These are phyloP conservation scores for Penicillium sp. DNA, from an alignment of 2,329 filamentous ascomycete genomes.

Conservation along the genomic window DNA sequence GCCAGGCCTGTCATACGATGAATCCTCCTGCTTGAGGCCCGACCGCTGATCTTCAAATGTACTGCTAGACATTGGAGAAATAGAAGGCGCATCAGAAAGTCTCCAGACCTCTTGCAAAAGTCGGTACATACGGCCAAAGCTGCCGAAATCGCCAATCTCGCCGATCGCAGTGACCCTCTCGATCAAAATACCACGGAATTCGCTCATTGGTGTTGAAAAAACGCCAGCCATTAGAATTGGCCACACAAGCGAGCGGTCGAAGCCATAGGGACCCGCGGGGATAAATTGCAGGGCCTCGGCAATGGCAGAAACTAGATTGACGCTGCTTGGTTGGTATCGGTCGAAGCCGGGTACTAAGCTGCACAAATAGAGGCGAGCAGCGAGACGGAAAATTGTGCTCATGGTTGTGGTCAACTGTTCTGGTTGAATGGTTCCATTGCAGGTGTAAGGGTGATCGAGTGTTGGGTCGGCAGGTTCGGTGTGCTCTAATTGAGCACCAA, in stretches of 20 bases:
- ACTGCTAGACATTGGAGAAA: neutral
- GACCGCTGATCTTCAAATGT: neutral
- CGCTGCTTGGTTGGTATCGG: constrained; percentile 72
- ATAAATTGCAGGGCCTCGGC: constrained; percentile 78
- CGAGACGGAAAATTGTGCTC: constrained; percentile 86
- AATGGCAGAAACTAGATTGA: constrained; percentile 78
- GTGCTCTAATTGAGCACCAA: constrained; percentile 82
- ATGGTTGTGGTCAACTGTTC: constrained; percentile 87
- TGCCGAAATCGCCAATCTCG: constrained; percentile 77
- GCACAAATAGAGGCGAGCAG: constrained; percentile 95
- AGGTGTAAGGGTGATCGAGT: constrained; percentile 61
- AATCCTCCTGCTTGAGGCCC: neutral
- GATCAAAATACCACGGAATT: constrained; percentile 77
- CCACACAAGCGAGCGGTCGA: constrained; percentile 91
- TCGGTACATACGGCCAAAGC: constrained; percentile 79
- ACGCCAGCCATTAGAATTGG: constrained; percentile 87
- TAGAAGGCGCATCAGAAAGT: constrained; percentile 65
- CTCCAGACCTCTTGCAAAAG: constrained; percentile 83
- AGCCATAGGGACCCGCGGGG: constrained; percentile 78
- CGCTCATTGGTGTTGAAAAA: constrained; percentile 71
- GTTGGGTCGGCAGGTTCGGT: constrained; percentile 71
- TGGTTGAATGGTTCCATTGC: constrained; percentile 74
- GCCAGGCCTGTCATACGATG: constrained; percentile 13
- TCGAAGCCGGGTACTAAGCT: constrained; percentile 88
- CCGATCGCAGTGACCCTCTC: constrained; percentile 76